Base-by-base conservation (phyloP, 2,329 filamentous ascomycete species). In the Grosmannia serpens region DNA sequence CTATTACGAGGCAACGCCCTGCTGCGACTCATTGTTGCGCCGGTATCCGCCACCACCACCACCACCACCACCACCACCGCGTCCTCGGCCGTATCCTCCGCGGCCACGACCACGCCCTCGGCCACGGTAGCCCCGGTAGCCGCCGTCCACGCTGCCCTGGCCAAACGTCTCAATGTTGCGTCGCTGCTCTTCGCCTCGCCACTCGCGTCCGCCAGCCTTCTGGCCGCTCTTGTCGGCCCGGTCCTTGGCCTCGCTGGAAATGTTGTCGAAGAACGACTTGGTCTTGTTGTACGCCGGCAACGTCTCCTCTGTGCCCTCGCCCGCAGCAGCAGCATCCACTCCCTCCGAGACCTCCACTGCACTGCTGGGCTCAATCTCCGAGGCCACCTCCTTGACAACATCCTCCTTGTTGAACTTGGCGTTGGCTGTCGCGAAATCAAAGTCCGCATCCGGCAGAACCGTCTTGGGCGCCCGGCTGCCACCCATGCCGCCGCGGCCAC, bases 141-240 rank as follows among this genome's bases (percentile, higher is more conserved):
- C 82, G 55, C 84, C 86, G 65, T 99, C 94, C 26, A 99, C 91
- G 65, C 91, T 96, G 57, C 91, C 91, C 71, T 97, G 91, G 10
- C 94, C 94, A 65, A 99, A 99, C 0, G 94, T 99, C 74, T 99
- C 94, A 68, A 99, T 88, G 70, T 97, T 97, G 75, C 90, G 91
- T 71, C 87, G 90, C 70, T 95, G 89, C 70, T 97, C 94, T 71
- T 97, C 91, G 46, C 85, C 87, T 57, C 94, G 85, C 84, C 94
- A 95, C 70, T 95, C 90, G 53, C 88, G 84, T 35, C 90, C 91
- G 59, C 87, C 86, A n/a, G 84, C 78, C 69, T 84, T 83, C 62
- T 83, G 80, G 5, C 80, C 80, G 49, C 77, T 78, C 46, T 85
- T 85, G 62, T 92, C 89, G 56, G 89, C 85, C 50, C 94, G 84